Base-by-base conservation (phyloP, 2,329 filamentous ascomycete species). In the Cytospora piceicola region DNA sequence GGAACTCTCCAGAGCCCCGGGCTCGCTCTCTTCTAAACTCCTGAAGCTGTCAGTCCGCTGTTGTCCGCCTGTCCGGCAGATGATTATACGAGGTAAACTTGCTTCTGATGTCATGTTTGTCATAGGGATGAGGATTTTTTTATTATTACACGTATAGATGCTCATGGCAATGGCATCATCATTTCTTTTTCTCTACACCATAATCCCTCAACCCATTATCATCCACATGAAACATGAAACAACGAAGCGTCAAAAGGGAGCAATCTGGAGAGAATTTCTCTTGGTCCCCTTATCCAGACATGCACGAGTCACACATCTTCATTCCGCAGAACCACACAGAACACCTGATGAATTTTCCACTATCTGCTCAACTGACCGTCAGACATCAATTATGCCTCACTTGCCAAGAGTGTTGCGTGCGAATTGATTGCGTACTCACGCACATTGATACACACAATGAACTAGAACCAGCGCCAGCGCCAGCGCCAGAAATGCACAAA, bases 101-200 rank as follows among this genome's bases (percentile, higher is more conserved):
- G 46, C 46, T 49, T 49, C n/a, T 49, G 46, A 49, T 49, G 46
- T 49, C 46, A 49, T 49, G n/a, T 49, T 24, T 49, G n/a, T 49
- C 46, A 49, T 49, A 8, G 20, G 8, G 4, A 22, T 29, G 27
- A n/a, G 27, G 27, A 29, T 29, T 29, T 29, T 29, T n/a, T n/a
- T n/a, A n/a, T n/a, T n/a, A n/a, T n/a, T n/a, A n/a, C n/a, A n/a
- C n/a, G 6, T 46, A 20, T 9, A n/a, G 20, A n/a, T 9, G 24
- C 46, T 24, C 46, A 24, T 24, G 46, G 46, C 22, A 24, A 49
- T 49, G n/a, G 46, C n/a, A 22, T 24, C n/a, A 49, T 24, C 3
- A 9, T 42, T 42, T 15, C 17, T 42, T 42, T 42, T 42, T n/a
- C 17, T n/a, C 39, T n/a, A 11, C 6, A n/a, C n/a, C 4, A 42